Evolutionary conservation across 2,329 filamentous ascomycete genomes (phyloP), one percentile per base, ranked within the genome.

Genomic region (Fusarium albosuccineum): DNA sequence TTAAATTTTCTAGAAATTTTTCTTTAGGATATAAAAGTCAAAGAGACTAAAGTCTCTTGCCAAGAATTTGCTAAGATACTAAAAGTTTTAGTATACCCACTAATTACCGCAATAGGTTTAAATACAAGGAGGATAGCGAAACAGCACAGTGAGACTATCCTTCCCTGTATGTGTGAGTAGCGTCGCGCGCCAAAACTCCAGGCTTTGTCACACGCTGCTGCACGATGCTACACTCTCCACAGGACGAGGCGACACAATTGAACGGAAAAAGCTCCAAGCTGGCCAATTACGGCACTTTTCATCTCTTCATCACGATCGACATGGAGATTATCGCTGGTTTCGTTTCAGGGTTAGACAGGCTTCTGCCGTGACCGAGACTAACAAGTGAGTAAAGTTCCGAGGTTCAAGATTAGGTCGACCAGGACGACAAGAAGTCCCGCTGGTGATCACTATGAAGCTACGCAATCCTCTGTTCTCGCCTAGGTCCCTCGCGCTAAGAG

Each of bases 231-330:
- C 53, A 55, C 52, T 5, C 17, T 14, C n/a, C 33, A 33, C 42
- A 29, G 16, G 42, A 46, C 52, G 34, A 29, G 34, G 9, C 45
- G 33, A 49, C 50, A 53, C 49, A 55, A 52, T 41, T 54, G 29
- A 40, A 51, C 62, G 37, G 46, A 44, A 37, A 60, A 68, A 42
- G 30, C 36, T 10, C 26, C 17, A 44, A 41, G 40, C 26, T 46
- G 62, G 40, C 66, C 66, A 69, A 69, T 69, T 66, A 69, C 66
- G 66, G 66, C 62, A 69, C 54, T 67, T 69, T 44, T 36, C 39
- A 52, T n/a, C 30, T 55, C 45, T 53, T 67, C 56, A 66, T 70
- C 61, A 60, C 57, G 68, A 70, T 70, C 65, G 65, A 64, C 68
- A 70, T 46, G 16, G 36, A 55, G 40, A 52, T 34, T 16, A 54